phyloP scores from a whole-genome alignment of 768 basidiomycete species.

The Lentinula guzmanii region DNA sequence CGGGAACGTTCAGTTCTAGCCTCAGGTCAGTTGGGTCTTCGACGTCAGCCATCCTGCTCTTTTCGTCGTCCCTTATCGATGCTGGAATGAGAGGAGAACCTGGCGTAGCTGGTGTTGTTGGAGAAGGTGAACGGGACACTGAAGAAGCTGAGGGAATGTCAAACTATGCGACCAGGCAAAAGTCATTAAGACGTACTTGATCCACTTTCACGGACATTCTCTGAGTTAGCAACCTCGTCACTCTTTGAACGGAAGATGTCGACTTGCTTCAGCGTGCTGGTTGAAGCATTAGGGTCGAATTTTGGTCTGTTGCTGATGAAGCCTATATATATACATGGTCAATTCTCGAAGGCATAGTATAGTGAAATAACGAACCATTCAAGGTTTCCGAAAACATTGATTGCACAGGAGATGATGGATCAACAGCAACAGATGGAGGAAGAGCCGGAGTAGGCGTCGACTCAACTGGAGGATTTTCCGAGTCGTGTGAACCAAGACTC shows the following conservation, averaged over 20 bases:
- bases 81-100: background rate
- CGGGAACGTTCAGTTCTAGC: background rate
- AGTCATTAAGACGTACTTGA: background rate
- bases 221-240: background rate
- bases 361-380: background rate
- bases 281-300: background rate
- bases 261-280: background rate
- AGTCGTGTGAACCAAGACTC: background rate
- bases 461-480: background rate
- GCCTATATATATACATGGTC: background rate
- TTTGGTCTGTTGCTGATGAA: background rate
- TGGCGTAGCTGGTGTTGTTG: background rate
- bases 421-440: background rate
- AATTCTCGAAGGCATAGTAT: background rate
- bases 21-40: background rate
- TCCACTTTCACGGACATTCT: slow-evolving; percentile 4
- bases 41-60: background rate
- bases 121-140: background rate
- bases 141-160: slow-evolving; percentile 1
- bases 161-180: background rate
- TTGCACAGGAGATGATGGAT: background rate
- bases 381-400: background rate
- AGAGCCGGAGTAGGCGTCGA: background rate
- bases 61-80: background rate
- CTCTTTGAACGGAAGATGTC: background rate